Base-by-base conservation (phyloP, 169 alveolate species). In the Plasmodium chabaudi region DNA sequence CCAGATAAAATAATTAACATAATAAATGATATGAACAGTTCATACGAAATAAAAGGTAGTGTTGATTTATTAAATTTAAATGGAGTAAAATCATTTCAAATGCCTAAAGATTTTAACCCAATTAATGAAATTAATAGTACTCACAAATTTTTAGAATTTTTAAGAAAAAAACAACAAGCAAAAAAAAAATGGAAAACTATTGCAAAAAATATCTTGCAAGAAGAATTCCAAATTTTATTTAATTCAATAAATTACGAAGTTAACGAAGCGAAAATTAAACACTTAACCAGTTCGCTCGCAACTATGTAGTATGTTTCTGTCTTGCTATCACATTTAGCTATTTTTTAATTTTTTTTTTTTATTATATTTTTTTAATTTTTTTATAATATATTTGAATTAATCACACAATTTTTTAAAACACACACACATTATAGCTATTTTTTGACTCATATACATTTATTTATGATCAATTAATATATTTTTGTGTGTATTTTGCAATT, bases 1-100 rank as follows among this genome's bases (percentile, higher is more conserved):
- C 79, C 89, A 17, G 44, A 61, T 39, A 39, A 67, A 59, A 55
- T 79, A 79, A 79, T 65, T 27, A 69, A 79, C 49, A 65, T 79
- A 53, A 79, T 79, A 79, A 79, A 79, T n/a, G 55, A 79, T 44
- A 79, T 79, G 89, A 79, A 68, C 73, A 79, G 53, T 34, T 61
- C 82, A 65, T 79, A 79, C 44, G 79, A 79, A 56, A 68, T 79
- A 21, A 79, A 79, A 51, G 89, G 68, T 42, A 51, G 46, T 23
- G 68, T 79, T 60, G 89, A 79, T 47, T 13, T 79, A 60, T 59
- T 79, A 55, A 79, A 79, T 23, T 67, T 79, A 34, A 79, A 79
- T 19, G 53, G 55, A 9, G 63, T 51, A 13, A 79, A 79, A 67
- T 79, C 84, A 17, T 79, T 79, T 79, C 72, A 71, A 19, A 47